phyloP scores from a whole-genome alignment of 345 rosid species.

The Turritis glabra region DNA sequence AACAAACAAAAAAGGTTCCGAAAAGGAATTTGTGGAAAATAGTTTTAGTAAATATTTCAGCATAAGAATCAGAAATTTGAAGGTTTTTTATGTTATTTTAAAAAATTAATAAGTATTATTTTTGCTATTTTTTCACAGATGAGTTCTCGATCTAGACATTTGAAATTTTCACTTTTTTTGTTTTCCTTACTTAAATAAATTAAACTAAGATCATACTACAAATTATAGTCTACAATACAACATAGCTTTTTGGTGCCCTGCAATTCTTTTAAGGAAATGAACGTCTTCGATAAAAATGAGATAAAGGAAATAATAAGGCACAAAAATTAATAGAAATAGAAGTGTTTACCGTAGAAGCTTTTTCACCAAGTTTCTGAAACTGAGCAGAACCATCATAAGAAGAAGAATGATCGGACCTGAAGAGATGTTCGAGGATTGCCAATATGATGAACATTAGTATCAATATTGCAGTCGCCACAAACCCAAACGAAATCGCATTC shows the following conservation, averaged over 20 bases:
- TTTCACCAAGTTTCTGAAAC: background rate
- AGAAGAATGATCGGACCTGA: conserved; percentile 53
- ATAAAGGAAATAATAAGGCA: background rate
- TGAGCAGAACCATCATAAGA: conserved; percentile 32
- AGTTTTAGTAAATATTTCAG: no score
- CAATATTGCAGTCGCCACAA: conserved; percentile 78
- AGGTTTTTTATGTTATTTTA: no score
- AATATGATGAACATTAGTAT: conserved; percentile 76
- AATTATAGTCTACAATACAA: background rate
- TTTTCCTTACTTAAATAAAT: background rate
- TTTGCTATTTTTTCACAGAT: no score
- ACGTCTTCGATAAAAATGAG: background rate
- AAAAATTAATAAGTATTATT: no score
- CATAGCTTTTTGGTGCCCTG: background rate
- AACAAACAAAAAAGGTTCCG: background rate
- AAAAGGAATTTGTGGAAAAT: background rate
- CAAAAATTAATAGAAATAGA: background rate
- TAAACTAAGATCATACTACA: background rate
- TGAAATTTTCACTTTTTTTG: background rate
- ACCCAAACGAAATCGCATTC: conserved; percentile 75
- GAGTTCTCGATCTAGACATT: background rate
- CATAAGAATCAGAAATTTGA: background rate
- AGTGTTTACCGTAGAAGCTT: conserved; percentile 12
- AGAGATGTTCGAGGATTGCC: conserved; percentile 81
- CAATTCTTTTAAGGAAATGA: background rate